Conservation (phyloP, 768 basidiomycete species). For the Boletus rubroflammeus region DNA sequence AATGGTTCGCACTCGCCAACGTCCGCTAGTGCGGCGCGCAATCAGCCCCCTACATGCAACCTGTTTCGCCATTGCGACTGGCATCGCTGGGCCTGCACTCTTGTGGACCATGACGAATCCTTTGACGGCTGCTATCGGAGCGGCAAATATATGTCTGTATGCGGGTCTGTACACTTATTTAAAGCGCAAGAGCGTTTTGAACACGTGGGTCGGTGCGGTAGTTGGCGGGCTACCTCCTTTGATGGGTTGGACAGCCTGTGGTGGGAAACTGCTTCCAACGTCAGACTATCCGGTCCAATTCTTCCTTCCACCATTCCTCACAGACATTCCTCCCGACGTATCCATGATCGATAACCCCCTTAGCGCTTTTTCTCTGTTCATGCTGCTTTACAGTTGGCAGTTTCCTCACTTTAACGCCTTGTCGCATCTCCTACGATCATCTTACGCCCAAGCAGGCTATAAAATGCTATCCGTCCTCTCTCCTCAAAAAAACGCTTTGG, state of each 20-base stretch:
- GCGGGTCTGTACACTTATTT: conserved; percentile 90
- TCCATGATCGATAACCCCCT: conserved; percentile 76
- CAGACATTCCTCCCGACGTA: conserved; percentile 38
- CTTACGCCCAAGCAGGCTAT: conserved; percentile 92
- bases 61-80: conserved; percentile 72
- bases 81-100: conserved; percentile 71
- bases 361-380: conserved; percentile 74
- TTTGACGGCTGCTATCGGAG: conserved; percentile 78
- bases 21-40: conserved; percentile 84
- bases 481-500: conserved; percentile 77
- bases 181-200: conserved; percentile 76
- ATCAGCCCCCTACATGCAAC: conserved; percentile 83
- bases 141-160: conserved; percentile 83
- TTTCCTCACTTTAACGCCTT: conserved; percentile 97
- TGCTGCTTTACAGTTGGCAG: conserved; percentile 93
- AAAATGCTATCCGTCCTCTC: conserved; percentile 84
- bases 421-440: conserved; percentile 80
- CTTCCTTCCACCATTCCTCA: conserved; percentile 61
- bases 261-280: conserved; percentile 71
- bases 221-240: conserved; percentile 92
- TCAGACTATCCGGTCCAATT: conserved; percentile 52
- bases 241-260: conserved; percentile 98
- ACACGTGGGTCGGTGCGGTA: conserved; percentile 93
- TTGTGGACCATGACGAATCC: conserved; percentile 84
- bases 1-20: conserved; percentile 84